phyloP scores from a whole-genome alignment of 2,329 filamentous ascomycete genomes.

The Calonectria fujianensis region DNA sequence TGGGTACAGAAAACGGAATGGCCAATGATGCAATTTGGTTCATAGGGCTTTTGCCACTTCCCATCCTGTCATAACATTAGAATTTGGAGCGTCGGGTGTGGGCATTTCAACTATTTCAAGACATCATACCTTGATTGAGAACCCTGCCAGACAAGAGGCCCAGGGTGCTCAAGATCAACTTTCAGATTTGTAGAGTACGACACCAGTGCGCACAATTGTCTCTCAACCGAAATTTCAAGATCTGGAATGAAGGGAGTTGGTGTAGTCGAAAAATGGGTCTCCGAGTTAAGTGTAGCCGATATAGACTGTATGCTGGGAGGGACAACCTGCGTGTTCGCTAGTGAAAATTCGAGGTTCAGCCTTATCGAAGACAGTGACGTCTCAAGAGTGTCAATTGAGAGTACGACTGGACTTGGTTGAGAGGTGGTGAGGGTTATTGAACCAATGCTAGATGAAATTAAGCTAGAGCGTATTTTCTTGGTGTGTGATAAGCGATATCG shows the following conservation, averaged over 20 bases:
- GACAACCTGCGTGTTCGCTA: neutral
- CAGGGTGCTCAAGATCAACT: neutral
- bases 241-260: neutral
- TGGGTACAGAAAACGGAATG: neutral
- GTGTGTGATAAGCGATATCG: neutral
- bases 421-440: neutral
- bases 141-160: neutral
- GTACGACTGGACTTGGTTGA: neutral
- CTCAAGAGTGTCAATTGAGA: neutral
- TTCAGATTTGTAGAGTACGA: neutral
- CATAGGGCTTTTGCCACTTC: neutral
- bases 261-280: neutral
- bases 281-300: conserved; percentile 1
- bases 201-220: neutral
- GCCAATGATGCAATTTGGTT: neutral
- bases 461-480: neutral
- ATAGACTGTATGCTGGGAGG: conserved; percentile 1
- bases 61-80: neutral
- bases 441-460: neutral
- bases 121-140: neutral
- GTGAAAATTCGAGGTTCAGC: neutral
- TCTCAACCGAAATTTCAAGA: conserved; percentile 8
- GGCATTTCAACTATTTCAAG: neutral
- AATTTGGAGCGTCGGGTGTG: too few species aligned
- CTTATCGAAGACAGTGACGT: neutral